These are phyloP conservation scores for Bathelium albidoporum DNA, from an alignment of 495 filamentous ascomycete genomes.

Conservation along the genomic window DNA sequence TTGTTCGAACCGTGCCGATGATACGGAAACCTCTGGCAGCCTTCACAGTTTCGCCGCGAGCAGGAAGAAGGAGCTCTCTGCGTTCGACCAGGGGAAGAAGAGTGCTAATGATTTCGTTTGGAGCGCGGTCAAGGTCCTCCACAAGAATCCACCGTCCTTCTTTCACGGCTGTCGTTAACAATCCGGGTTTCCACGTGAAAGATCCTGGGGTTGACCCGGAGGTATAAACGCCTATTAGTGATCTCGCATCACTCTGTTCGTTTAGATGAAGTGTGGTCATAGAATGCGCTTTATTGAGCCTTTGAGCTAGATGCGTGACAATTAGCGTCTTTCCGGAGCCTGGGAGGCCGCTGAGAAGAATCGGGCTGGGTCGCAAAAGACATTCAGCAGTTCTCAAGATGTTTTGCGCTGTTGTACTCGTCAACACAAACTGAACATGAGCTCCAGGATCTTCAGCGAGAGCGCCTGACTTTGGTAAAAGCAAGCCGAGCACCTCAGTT, in stretches of 20 bases:
- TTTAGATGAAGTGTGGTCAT: slow-evolving; percentile 92
- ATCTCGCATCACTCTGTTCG: slow-evolving; percentile 93
- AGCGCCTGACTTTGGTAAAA: slow-evolving; percentile 50
- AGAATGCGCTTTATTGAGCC: slow-evolving; percentile 57
- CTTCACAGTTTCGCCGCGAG: slow-evolving; percentile 71
- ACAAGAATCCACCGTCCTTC: slow-evolving; percentile 95
- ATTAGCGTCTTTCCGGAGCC: slow-evolving; percentile 85
- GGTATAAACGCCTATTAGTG: slow-evolving; percentile 86
- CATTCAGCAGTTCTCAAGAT: slow-evolving; percentile 54
- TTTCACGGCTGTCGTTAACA: slow-evolving; percentile 81
- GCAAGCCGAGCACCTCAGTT: slow-evolving; percentile 48
- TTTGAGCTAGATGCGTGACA: slow-evolving; percentile 70
- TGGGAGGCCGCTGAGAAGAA: slow-evolving; percentile 72
- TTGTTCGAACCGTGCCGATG: slow-evolving; percentile 79
- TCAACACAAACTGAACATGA: slow-evolving; percentile 47
- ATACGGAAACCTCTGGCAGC: slow-evolving; percentile 77
- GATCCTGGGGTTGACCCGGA: slow-evolving; percentile 74
- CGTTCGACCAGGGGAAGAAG: slow-evolving; percentile 84
- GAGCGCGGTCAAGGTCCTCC: slow-evolving; percentile 91
- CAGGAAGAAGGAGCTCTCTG: slow-evolving; percentile 75
- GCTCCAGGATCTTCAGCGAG: slow-evolving; percentile 28
- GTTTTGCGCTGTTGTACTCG: slow-evolving; percentile 60
- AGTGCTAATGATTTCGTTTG: slow-evolving; percentile 87
- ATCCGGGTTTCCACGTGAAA: slow-evolving; percentile 87
- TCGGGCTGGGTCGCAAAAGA: slow-evolving; percentile 53